These are phyloP conservation scores for Incumbomyces delicatus DNA, from an alignment of 2,329 filamentous ascomycete genomes.

Conservation along the genomic window DNA sequence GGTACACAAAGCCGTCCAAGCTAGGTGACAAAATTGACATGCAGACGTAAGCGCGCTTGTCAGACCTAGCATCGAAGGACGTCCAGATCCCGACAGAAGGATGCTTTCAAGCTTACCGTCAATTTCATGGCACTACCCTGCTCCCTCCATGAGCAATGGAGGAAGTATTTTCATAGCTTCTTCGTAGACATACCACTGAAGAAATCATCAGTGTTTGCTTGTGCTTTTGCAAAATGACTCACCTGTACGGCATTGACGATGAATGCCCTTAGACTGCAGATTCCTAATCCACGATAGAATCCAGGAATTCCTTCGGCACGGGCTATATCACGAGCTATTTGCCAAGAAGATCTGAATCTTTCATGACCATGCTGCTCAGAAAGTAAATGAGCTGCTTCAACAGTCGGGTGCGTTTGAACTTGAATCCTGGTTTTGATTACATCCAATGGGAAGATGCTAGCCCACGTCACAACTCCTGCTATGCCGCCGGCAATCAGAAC, in stretches of 20 bases:
- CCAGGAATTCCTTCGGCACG: constrained; percentile 48
- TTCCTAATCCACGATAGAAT: constrained; percentile 64
- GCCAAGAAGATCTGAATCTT: constrained; percentile 42
- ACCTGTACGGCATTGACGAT: constrained; percentile 78
- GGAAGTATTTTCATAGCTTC: not conserved
- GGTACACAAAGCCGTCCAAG: too few species aligned
- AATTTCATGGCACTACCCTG: too few species aligned
- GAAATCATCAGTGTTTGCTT: not conserved
- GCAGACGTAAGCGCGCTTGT: too few species aligned
- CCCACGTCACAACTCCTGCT: constrained; percentile 82
- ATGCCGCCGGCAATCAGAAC: constrained; percentile 75
- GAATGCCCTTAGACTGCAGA: constrained; percentile 81
- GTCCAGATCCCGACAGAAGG: too few species aligned
- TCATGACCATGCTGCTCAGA: constrained; percentile 19
- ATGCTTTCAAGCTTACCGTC: too few species aligned
- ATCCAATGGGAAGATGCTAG: constrained; percentile 81
- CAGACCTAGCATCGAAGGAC: too few species aligned
- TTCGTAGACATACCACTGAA: constrained; percentile 7
- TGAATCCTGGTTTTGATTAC: constrained; percentile 91
- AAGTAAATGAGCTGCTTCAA: constrained; percentile 10
- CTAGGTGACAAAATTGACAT: too few species aligned
- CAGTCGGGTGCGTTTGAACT: constrained; percentile 43
- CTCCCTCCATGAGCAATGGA: not conserved
- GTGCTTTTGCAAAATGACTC: not conserved
- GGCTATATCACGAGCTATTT: constrained; percentile 59